Evolutionary conservation across 106 monocot species (phyloP).

Genomic region (Posidonia australis): DNA sequence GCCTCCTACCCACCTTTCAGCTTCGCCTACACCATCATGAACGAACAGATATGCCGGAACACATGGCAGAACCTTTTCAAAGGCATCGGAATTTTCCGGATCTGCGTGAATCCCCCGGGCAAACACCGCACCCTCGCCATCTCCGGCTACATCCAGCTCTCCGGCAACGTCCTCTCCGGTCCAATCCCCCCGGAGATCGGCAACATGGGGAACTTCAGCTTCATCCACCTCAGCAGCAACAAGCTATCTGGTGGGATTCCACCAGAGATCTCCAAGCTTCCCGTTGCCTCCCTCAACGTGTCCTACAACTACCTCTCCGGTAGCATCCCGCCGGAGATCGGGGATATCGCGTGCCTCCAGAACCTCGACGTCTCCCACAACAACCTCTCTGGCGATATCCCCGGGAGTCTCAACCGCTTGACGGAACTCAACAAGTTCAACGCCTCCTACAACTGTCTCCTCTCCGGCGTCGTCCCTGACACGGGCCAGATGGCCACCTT

Average conservation of each 20-base stretch:
- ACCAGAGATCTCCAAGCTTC: slow-evolving; percentile 20
- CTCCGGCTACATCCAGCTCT: slow-evolving; percentile 62
- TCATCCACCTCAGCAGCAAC: slow-evolving; percentile 48
- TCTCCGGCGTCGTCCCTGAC: slow-evolving; percentile 36
- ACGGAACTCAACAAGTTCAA: too few relatives aligned
- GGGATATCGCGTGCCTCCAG: slow-evolving; percentile 32
- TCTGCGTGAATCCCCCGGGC: slow-evolving; percentile 40
- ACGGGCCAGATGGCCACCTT: slow-evolving; percentile 54
- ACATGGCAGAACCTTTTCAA: slow-evolving; percentile 41
- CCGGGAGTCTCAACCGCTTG: too few relatives aligned
- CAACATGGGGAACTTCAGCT: slow-evolving; percentile 30
- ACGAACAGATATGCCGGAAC: slow-evolving; percentile 43
- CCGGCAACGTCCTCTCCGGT: slow-evolving; percentile 54
- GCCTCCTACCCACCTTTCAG: too few relatives aligned
- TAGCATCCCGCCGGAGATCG: slow-evolving; percentile 42
- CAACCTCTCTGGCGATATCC: slow-evolving; percentile 16
- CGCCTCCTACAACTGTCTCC: slow-evolving; percentile 61
- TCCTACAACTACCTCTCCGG: slow-evolving; percentile 60
- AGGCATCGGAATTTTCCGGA: slow-evolving; percentile 44
- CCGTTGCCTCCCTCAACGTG: slow-evolving; percentile 44
- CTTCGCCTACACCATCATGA: too few relatives aligned
- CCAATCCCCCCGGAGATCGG: slow-evolving; percentile 52
- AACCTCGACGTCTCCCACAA: slow-evolving; percentile 45
- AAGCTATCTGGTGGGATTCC: slow-evolving; percentile 39
- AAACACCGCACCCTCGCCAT: slow-evolving; percentile 20